Evolutionary conservation across 1,284 basidiomycete species (phyloP), one percentile per base, ranked within the genome.

Genomic region (Tremellales sp.): DNA sequence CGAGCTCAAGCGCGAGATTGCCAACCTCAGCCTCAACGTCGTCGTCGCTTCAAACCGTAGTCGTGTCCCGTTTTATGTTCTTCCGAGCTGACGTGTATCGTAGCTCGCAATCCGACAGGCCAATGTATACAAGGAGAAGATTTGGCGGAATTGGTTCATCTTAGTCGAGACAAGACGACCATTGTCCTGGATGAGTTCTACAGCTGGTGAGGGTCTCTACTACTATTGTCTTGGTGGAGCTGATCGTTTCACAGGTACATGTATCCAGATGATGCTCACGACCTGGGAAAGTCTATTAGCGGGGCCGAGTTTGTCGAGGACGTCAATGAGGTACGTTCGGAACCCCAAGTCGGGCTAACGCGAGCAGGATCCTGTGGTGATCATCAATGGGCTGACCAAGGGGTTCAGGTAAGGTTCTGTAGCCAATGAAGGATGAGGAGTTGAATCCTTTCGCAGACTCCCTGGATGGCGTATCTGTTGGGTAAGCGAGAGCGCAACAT

Each of bases 381-480:
- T 97, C 55, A 85, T 97, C 55, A 88, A 94, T 61, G 92, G 92
- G 21, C 77, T 97, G 42, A 95, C 92, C 12, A 94, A 95, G 79
- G 89, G 85, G 42, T 75, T 73, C 64, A 56, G 71, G 25, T 51
- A 57, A 10, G 53, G 47, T 36, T 54, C 56, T 53, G 28, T 48
- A 53, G 35, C 25, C 31, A 47, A 31, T 22, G n/a, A n/a, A 9
- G 18, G 9, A 6, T 39, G 10, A 25, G 14, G 37, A 25, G 37
- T 25, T 39, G 37, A 39, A 6, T 9, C 8, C 12, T 21, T 47
- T 1, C 18, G 19, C 57, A 87, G 85, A 63, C 82, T 91, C 39
- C 88, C 91, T 9, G 91, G 91, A 19, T 94, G 89, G 89, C 81
- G 92, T 60, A 78, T 92, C 28, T 93, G 90, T 75, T 97, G 92